A percentile compares a stretch with the other conserved stretches of the same genome.
These are phyloP conservation scores for Colletotrichum echinochloae DNA, from an alignment of 2,329 filamentous ascomycete species.

Conservation along the genomic window DNA sequence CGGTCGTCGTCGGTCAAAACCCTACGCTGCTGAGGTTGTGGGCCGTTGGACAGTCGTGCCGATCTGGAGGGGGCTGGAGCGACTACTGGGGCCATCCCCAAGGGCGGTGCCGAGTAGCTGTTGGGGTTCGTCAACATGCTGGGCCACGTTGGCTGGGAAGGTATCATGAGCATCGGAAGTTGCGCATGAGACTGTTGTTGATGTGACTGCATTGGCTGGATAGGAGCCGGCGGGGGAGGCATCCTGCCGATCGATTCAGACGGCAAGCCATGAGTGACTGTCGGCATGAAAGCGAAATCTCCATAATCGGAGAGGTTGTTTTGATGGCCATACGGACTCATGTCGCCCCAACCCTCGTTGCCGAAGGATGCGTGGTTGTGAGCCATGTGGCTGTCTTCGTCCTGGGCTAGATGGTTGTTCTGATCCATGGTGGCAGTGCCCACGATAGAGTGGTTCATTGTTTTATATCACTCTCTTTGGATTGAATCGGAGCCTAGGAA, in stretches of 20 bases:
- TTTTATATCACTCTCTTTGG: conserved; percentile 44
- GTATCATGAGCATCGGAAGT: conserved; percentile 79
- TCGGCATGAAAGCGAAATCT: conserved; percentile 68
- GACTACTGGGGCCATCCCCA: conserved; percentile 68
- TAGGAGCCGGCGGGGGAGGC: conserved; percentile 69
- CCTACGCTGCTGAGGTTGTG: conserved; percentile 76
- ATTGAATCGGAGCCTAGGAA: neutral
- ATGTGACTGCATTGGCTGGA: conserved; percentile 52
- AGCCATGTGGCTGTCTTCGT: conserved; percentile 46
- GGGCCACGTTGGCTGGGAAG: conserved; percentile 77
- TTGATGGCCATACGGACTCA: conserved; percentile 70
- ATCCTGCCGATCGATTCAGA: conserved; percentile 64
- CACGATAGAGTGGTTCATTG: conserved; percentile 61
- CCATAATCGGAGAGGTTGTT: conserved; percentile 78
- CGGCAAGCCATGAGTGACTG: conserved; percentile 60
- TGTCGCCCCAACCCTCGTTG: conserved; percentile 66
- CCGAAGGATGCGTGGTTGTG: conserved; percentile 56
- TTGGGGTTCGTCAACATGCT: conserved; percentile 83
- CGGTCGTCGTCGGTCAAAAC: conserved; percentile 93
- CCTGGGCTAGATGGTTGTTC: conserved; percentile 58
- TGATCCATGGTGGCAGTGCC: conserved; percentile 60
- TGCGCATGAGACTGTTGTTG: conserved; percentile 58
- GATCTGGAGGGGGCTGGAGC: conserved; percentile 63
- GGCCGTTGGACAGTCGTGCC: conserved; percentile 61
- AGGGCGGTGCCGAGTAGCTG: conserved; percentile 69